Conservation (phyloP, 306 rosid genomes). For the Inga oerstediana region DNA sequence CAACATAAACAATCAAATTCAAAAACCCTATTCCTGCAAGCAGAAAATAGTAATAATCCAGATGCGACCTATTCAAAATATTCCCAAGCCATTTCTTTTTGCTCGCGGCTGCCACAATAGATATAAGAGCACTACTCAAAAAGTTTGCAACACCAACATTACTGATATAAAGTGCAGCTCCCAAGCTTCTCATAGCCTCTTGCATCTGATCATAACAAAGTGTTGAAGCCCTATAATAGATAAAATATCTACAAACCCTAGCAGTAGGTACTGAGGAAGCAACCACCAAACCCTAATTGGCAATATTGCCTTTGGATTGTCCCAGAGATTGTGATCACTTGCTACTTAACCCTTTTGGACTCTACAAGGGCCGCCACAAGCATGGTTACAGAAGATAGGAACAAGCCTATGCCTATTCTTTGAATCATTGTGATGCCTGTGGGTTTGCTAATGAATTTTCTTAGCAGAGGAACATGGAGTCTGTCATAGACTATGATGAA, state of each 20-base stretch:
- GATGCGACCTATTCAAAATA: background rate
- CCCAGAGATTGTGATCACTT: background rate
- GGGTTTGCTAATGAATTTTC: background rate
- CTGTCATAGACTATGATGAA: background rate
- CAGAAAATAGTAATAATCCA: background rate
- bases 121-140: background rate
- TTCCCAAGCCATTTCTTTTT: slow-evolving; percentile 2
- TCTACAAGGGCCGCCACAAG: background rate
- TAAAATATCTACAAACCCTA: background rate
- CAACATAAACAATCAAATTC: background rate
- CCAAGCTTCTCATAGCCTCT: background rate
- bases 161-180: background rate
- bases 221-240: background rate
- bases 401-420: background rate
- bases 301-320: background rate
- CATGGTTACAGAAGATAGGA: background rate
- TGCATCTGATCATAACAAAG: background rate
- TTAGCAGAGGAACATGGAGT: background rate
- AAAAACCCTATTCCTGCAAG: background rate
- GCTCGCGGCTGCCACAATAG: background rate
- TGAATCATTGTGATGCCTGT: background rate
- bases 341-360: background rate
- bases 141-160: background rate
- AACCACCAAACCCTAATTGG: background rate
- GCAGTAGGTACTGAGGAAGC: background rate